These are phyloP conservation scores for Magnusiomyces sp. DNA, from an alignment of 1,139 yeast genomes.

Conservation along the genomic window DNA sequence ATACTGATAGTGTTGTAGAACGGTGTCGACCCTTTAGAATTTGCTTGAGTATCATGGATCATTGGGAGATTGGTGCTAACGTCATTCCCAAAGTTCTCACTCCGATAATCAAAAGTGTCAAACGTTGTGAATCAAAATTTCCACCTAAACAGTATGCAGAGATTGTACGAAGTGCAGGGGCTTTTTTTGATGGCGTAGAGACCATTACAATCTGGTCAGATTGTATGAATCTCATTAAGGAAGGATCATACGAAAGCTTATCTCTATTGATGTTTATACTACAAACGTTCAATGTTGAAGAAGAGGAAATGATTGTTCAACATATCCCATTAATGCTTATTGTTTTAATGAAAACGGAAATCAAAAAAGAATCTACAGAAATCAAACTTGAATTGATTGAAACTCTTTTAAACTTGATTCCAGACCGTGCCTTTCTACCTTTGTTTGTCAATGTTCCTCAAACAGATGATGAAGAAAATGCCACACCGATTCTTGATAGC, in stretches of 20 bases:
- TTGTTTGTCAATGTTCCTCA: conserved; percentile 27
- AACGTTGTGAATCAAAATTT: conserved; percentile 14
- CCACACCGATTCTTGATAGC: conserved; percentile 24
- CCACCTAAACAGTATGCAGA: conserved; percentile 29
- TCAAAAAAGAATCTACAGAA: conserved; percentile 10
- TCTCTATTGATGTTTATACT: conserved; percentile 49
- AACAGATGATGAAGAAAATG: conserved; percentile 24
- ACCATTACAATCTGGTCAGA: conserved; percentile 69
- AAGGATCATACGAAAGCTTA: conserved; percentile 10
- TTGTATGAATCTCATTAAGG: conserved; percentile 37
- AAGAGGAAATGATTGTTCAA: conserved; percentile 72
- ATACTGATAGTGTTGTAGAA: conserved; percentile 25
- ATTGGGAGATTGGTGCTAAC: conserved; percentile 83
- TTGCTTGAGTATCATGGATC: conserved; percentile 67
- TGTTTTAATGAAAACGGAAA: conserved; percentile 31
- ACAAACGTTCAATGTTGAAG: conserved; percentile 60
- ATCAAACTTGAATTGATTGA: conserved; percentile 36
- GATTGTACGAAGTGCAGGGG: conserved; percentile 49
- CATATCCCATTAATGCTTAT: conserved; percentile 69
- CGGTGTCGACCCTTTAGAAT: conserved; percentile 52
- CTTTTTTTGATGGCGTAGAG: conserved; percentile 81
- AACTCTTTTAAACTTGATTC: conserved; percentile 41
- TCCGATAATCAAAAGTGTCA: conserved; percentile 44
- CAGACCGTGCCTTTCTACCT: conserved; percentile 51
- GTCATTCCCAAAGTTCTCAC: conserved; percentile 62